Conservation (phyloP, 2,329 filamentous ascomycete genomes). For the Emydomyces testavorans region DNA sequence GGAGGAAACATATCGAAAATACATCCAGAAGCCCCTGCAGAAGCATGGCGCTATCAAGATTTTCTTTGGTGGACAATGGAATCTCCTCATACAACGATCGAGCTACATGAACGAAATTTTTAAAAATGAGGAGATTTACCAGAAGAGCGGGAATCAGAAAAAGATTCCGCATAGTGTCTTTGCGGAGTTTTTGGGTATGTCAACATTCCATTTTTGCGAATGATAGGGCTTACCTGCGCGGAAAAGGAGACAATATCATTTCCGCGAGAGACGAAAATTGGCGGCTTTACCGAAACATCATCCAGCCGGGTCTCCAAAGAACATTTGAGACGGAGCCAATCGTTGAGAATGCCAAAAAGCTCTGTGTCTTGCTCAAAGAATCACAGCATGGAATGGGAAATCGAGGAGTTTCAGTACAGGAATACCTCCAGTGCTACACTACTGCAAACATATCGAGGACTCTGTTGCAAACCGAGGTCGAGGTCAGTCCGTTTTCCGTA, state of each 20-base stretch:
- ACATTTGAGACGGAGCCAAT: conserved; percentile 20
- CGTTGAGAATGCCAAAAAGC: conserved; percentile 19
- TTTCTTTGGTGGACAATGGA: conserved; percentile 42
- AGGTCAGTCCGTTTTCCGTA: conserved; percentile 15
- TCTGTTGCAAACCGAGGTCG: conserved; percentile 22
- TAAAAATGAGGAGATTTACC: conserved; percentile 24
- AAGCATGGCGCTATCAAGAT: conserved; percentile 37
- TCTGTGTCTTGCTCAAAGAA: conserved; percentile 21
- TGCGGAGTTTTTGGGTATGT: conserved; percentile 22
- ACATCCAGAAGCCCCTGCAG: conserved; percentile 16
- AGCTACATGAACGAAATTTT: conserved; percentile 34
- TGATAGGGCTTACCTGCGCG: not conserved
- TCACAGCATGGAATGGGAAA: conserved; percentile 14
- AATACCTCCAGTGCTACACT: conserved; percentile 22
- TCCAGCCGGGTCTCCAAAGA: conserved; percentile 30
- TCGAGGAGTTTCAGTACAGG: conserved; percentile 18
- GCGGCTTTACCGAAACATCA: conserved; percentile 27
- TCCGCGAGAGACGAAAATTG: conserved; percentile 30
- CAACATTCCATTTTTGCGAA: not conserved
- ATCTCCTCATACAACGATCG: conserved; percentile 38
- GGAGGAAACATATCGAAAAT: not conserved
- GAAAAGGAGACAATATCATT: conserved; percentile 34
- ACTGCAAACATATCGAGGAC: conserved; percentile 22
- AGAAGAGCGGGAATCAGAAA: conserved; percentile 33
- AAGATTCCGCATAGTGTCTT: conserved; percentile 35